Percentiles rank a stretch among this genome's conserved stretches.
phyloP scores from a whole-genome alignment of 768 basidiomycete species.

The Lactarius hatsudake region DNA sequence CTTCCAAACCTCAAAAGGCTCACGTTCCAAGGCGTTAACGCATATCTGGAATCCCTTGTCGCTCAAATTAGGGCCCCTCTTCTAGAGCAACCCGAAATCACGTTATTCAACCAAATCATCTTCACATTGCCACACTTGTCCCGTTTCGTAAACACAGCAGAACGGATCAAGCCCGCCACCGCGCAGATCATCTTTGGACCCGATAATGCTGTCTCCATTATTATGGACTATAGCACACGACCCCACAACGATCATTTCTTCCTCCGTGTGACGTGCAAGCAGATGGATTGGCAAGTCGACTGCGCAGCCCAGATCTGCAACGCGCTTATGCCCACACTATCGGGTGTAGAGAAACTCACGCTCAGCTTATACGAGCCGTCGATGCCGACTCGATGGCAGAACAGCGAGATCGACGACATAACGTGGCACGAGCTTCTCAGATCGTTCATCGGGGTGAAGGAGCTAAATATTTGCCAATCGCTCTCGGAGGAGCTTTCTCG shows the following conservation, averaged over 20 bases:
- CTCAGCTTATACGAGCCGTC: neutral
- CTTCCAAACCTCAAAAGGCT: neutral
- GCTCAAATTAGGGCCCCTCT: neutral
- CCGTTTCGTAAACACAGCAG: neutral
- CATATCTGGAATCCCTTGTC: neutral
- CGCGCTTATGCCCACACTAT: neutral
- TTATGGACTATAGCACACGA: neutral
- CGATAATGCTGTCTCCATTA: neutral
- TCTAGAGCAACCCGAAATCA: neutral
- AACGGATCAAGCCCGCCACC: neutral
- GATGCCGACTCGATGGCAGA: neutral
- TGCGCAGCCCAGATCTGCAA: conserved; percentile 1
- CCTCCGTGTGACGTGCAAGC: neutral
- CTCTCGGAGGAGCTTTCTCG: neutral
- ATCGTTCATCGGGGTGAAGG: neutral
- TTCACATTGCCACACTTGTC: neutral
- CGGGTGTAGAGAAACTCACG: neutral
- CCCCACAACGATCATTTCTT: neutral
- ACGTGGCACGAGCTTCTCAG: neutral
- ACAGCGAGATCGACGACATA: neutral
- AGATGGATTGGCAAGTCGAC: conserved; percentile 10
- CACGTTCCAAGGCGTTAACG: neutral
- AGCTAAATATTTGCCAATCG: neutral
- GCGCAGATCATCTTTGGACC: neutral
- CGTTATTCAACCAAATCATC: neutral